Conservation (phyloP, 2,329 filamentous ascomycete species). For the Talaromyces islandicus region DNA sequence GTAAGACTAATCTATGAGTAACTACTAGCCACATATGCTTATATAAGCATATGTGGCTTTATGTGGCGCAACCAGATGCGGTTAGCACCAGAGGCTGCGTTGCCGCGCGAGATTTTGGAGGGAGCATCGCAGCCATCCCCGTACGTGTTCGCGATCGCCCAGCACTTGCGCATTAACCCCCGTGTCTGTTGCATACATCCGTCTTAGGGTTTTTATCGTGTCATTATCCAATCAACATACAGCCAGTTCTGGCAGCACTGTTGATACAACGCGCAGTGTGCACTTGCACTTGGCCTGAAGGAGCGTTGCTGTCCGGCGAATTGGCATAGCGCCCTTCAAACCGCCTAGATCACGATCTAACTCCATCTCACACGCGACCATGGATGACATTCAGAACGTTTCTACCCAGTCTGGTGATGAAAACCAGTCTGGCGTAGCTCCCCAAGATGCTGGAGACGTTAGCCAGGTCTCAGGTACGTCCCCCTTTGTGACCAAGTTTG, state of each 20-base stretch:
- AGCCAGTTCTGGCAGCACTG: not conserved
- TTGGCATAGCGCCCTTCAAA: slow-evolving; percentile 25
- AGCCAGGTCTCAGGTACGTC: slow-evolving; percentile 25
- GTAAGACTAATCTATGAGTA: not conserved
- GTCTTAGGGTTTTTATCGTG: not conserved
- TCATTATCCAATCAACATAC: not conserved
- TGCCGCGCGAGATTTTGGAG: slow-evolving; percentile 16
- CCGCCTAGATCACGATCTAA: slow-evolving; percentile 24
- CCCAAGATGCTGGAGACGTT: slow-evolving; percentile 23
- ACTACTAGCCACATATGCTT: not conserved
- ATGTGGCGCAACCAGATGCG: not conserved
- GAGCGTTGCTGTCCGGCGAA: slow-evolving; percentile 15
- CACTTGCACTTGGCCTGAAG: slow-evolving; percentile 6
- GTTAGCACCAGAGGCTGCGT: slow-evolving; percentile 8
- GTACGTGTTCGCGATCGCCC: slow-evolving; percentile 12
- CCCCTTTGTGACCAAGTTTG: slow-evolving; percentile 9
- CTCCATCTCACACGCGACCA: slow-evolving; percentile 22
- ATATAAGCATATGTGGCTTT: not conserved
- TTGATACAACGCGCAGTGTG: slow-evolving; percentile 7
- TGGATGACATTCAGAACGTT: slow-evolving; percentile 31
- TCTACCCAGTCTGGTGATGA: slow-evolving; percentile 23
- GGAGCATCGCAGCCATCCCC: slow-evolving; percentile 9
- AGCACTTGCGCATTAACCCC: slow-evolving; percentile 1
- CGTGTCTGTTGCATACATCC: slow-evolving; percentile 8
- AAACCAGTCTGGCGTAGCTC: slow-evolving; percentile 18